Conservation (phyloP, 2,329 filamentous ascomycete genomes). For the Colletotrichum coccodes region DNA sequence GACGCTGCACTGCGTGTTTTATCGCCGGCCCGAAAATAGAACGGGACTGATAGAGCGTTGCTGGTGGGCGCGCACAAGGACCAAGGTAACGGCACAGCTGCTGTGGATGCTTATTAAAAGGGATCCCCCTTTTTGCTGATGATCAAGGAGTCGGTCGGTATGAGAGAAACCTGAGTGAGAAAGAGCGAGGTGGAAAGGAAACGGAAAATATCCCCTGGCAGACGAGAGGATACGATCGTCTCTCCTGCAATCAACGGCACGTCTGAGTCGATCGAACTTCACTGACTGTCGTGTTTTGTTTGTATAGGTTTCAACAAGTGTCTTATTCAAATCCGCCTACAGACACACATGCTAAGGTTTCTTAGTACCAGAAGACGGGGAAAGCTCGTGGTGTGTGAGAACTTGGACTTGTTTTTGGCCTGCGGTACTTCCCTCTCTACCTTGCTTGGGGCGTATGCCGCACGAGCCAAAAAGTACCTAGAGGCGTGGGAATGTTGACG, state of each 20-base stretch:
- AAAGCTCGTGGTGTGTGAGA: slow-evolving; percentile 27
- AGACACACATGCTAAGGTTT: slow-evolving; percentile 8
- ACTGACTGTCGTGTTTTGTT: slow-evolving; percentile 21
- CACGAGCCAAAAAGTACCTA: slow-evolving; percentile 20
- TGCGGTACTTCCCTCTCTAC: neutral
- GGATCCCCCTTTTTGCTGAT: slow-evolving; percentile 26
- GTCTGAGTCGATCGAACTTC: slow-evolving; percentile 15
- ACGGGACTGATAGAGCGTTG: slow-evolving; percentile 8
- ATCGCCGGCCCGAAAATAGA: slow-evolving; percentile 32
- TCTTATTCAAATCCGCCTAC: slow-evolving; percentile 6
- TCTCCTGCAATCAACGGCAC: neutral
- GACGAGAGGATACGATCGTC: neutral
- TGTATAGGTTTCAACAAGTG: slow-evolving; percentile 25
- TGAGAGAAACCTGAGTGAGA: slow-evolving; percentile 15
- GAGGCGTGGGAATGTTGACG: slow-evolving; percentile 26
- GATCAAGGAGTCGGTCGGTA: neutral
- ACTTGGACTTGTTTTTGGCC: neutral
- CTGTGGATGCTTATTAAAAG: slow-evolving; percentile 23
- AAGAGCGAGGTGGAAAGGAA: slow-evolving; percentile 30
- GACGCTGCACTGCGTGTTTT: slow-evolving; percentile 28
- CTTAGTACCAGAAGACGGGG: slow-evolving; percentile 7
- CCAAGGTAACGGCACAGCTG: slow-evolving; percentile 11
- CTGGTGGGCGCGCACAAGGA: neutral
- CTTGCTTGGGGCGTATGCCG: slow-evolving; percentile 18
- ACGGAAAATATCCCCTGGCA: neutral